Conservation (phyloP, 371 early-diverging fungal genomes). For the Blakeslea trispora region DNA sequence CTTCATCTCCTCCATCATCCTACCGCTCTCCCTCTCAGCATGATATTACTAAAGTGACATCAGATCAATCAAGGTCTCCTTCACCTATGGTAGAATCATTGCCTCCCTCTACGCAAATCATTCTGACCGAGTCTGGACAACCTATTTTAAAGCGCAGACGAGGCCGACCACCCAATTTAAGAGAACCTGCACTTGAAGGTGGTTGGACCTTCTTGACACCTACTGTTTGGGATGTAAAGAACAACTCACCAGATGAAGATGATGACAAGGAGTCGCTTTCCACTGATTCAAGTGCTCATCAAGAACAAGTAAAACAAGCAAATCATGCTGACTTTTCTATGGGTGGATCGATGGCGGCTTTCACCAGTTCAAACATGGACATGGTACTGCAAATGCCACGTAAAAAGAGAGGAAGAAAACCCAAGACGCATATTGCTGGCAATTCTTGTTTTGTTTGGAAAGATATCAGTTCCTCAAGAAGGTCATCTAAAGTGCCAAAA, state of each 20-base stretch:
- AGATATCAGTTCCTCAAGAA: conserved; percentile 17
- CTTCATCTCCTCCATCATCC: background rate
- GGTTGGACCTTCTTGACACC: conserved; percentile 52
- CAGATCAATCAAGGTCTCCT: background rate
- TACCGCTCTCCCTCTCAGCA: background rate
- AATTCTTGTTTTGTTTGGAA: conserved; percentile 57
- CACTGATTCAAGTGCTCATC: background rate
- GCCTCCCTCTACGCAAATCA: conserved; percentile 33
- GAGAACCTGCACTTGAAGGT: conserved; percentile 34
- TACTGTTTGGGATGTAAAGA: conserved; percentile 46
- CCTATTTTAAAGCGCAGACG: conserved; percentile 48
- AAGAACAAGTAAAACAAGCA: background rate
- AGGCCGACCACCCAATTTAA: conserved; percentile 43
- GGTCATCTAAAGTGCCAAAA: conserved; percentile 2
- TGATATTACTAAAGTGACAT: background rate
- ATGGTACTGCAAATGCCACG: conserved; percentile 41
- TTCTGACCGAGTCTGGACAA: conserved; percentile 33
- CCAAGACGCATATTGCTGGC: conserved; percentile 50
- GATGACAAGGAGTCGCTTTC: conserved; percentile 1
- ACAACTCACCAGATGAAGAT: conserved; percentile 1
- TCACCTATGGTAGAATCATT: conserved; percentile 9
- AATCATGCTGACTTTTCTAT: conserved; percentile 12
- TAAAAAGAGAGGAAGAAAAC: conserved; percentile 52
- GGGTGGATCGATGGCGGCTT: conserved; percentile 40
- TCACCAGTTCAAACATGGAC: conserved; percentile 47